Percentiles rank a stretch among this genome's conserved stretches.
These are phyloP conservation scores for Shiraia bambusicola DNA, from an alignment of 2,329 filamentous ascomycete species.

Conservation along the genomic window DNA sequence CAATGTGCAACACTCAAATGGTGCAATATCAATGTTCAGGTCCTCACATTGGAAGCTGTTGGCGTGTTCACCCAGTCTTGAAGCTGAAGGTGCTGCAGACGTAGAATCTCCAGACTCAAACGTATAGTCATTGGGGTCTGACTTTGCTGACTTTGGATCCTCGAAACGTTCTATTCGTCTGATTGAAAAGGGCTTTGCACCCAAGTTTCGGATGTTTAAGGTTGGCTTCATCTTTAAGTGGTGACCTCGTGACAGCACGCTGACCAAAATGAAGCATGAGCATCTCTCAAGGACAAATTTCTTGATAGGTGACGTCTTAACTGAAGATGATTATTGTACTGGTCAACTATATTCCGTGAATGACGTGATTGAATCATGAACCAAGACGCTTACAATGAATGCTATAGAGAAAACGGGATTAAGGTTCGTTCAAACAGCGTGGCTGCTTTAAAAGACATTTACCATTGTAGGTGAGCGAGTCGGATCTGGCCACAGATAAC, in stretches of 20 bases:
- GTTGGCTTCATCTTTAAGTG: too few species aligned
- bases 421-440: too few species aligned
- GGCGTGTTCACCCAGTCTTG: constrained; percentile 56
- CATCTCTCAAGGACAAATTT: too few species aligned
- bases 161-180: constrained; percentile 73
- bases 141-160: constrained; percentile 49
- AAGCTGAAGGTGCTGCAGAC: constrained; percentile 39
- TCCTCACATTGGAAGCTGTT: constrained; percentile 63
- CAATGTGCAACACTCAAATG: constrained; percentile 67
- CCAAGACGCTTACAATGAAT: too few species aligned
- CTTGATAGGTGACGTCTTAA: too few species aligned
- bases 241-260: too few species aligned
- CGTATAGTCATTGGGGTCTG: constrained; percentile 35
- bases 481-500: neutral
- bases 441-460: too few species aligned
- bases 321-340: too few species aligned
- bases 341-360: too few species aligned
- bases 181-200: constrained; percentile 70
- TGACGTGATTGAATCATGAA: too few species aligned
- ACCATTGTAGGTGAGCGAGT: neutral
- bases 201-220: constrained; percentile 70
- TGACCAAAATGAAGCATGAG: too few species aligned
- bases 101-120: constrained; percentile 28
- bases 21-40: constrained; percentile 62
- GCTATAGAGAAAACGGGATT: too few species aligned